Evolutionary conservation across 345 rosid species (phyloP).

Genomic region (Murraya paniculata): DNA sequence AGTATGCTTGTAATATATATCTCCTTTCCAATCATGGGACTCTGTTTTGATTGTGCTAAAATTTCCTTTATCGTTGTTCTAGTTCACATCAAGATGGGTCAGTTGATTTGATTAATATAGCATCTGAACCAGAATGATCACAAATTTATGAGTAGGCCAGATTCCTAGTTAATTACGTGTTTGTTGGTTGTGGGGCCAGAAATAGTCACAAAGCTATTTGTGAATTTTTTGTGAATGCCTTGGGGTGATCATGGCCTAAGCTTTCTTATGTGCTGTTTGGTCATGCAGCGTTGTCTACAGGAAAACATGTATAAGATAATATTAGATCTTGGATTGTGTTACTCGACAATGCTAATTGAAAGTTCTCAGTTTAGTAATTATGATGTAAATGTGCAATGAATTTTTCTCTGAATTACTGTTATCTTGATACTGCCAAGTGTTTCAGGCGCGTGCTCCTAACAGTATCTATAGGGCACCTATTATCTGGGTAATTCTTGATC

Average conservation of each 20-base stretch:
- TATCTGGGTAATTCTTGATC: not conserved
- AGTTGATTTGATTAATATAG: not conserved
- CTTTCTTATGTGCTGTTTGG: not conserved
- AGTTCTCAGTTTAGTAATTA: not conserved
- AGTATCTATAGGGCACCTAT: not conserved
- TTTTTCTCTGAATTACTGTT: not conserved
- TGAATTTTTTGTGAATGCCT: not conserved
- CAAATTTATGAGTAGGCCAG: not conserved
- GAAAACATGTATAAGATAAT: not conserved
- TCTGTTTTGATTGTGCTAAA: not conserved
- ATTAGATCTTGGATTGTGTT: not conserved
- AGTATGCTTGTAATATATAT: not conserved
- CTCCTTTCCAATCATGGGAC: not conserved
- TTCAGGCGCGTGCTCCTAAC: not conserved
- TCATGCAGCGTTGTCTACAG: not conserved
- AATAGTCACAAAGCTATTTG: not conserved
- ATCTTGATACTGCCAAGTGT: not conserved
- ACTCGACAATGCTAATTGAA: not conserved
- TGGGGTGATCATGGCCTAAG: not conserved
- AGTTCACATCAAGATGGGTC: not conserved
- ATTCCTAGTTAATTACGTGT: not conserved
- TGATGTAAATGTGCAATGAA: not conserved
- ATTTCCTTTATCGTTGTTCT: not conserved
- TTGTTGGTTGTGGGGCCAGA: not conserved
- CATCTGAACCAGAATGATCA: not conserved